Evolutionary conservation across 2,329 filamentous ascomycete species (phyloP).

Genomic region (Berkeleyomyces basicola): DNA sequence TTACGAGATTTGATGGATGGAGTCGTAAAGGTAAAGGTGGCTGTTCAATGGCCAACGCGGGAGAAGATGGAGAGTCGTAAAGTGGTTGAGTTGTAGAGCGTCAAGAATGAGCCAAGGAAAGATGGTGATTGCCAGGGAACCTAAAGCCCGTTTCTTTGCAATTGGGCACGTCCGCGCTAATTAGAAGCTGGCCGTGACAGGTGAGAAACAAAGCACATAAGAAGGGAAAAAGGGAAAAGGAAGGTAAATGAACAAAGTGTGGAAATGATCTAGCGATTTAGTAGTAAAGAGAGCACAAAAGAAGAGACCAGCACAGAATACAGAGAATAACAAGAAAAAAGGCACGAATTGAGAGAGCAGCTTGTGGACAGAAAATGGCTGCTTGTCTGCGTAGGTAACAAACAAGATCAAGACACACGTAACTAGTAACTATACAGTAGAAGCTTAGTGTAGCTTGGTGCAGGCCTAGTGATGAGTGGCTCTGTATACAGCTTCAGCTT

Average conservation of each 20-base stretch:
- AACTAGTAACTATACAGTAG: neutral
- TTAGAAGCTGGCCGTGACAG: neutral
- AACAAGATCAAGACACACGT: neutral
- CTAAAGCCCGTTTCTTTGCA: neutral
- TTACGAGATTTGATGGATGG: neutral
- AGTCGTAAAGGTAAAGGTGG: slow-evolving; percentile 3
- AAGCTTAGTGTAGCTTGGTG: neutral
- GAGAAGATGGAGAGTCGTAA: neutral
- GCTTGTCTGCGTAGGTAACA: neutral
- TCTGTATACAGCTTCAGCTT: neutral
- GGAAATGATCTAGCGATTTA: too few relatives aligned
- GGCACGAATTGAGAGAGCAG: neutral
- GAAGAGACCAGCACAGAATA: neutral
- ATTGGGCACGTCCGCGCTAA: neutral
- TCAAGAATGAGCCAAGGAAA: slow-evolving; percentile 3
- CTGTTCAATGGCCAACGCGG: slow-evolving; percentile 11
- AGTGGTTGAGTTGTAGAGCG: slow-evolving; percentile 1
- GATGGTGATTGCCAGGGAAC: slow-evolving; percentile 5
- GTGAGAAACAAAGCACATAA: neutral
- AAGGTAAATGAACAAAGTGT: neutral
- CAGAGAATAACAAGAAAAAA: neutral
- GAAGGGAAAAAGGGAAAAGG: neutral
- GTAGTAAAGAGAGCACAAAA: neutral
- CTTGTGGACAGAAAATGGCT: neutral
- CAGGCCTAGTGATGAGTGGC: neutral